phyloP scores from a whole-genome alignment of 345 rosid genomes.

The Balakata baccata region DNA sequence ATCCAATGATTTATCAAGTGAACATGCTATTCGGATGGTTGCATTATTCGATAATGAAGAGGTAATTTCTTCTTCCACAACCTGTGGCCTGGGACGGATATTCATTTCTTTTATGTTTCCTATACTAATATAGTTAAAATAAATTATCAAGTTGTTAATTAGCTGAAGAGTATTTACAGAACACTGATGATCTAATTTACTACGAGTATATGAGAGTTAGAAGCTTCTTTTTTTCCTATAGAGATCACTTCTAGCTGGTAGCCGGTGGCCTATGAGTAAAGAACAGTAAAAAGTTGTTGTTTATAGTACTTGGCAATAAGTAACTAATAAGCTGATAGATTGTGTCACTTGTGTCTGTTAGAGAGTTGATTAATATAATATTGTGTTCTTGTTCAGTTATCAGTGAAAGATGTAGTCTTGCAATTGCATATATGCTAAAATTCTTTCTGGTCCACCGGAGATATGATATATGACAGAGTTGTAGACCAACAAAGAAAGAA shows the following conservation, averaged over 20 bases:
- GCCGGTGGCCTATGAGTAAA: not conserved
- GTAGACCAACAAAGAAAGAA: not conserved
- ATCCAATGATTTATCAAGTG: slow-evolving; percentile 50
- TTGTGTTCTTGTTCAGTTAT: not conserved
- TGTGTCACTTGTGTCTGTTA: not conserved
- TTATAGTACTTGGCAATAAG: not conserved
- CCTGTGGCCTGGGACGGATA: not conserved
- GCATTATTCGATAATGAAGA: slow-evolving; percentile 97
- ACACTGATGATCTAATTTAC: not conserved
- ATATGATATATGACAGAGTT: not conserved
- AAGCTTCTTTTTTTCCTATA: not conserved
- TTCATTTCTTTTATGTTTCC: slow-evolving; percentile 14
- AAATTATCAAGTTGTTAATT: not conserved
- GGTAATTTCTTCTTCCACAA: slow-evolving; percentile 42
- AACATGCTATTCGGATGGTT: slow-evolving; percentile 70
- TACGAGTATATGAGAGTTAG: not conserved
- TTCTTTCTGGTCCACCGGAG: not conserved
- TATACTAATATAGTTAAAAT: not conserved
- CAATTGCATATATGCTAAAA: not conserved
- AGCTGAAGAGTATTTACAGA: not conserved
- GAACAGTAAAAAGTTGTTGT: not conserved
- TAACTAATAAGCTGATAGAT: not conserved
- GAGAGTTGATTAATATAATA: not conserved
- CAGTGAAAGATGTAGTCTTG: not conserved
- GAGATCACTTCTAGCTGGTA: not conserved